These are phyloP conservation scores for Teratosphaeria gauchensis DNA, from an alignment of 2,329 filamentous ascomycete genomes.

Conservation along the genomic window DNA sequence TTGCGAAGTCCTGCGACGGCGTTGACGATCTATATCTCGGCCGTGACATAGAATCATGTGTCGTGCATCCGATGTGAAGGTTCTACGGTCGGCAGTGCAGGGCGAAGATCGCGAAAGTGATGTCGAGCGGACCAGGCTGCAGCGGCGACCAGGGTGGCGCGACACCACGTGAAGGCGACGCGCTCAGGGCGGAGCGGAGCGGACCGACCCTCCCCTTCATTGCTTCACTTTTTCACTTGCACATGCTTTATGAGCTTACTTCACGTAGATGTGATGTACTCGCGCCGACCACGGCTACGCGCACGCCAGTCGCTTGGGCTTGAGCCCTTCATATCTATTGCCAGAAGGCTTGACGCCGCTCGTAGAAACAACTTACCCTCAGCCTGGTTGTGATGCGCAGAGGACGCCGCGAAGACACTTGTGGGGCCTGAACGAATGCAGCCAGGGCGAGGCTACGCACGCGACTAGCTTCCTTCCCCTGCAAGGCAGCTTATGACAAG, in stretches of 20 bases:
- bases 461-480: no score
- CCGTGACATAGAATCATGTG: not conserved
- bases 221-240: not conserved
- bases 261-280: not conserved
- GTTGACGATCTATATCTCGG: not conserved
- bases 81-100: not conserved
- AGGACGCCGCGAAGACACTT: no score
- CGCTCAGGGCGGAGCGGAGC: not conserved
- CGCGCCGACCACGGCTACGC: no score
- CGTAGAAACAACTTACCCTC: no score
- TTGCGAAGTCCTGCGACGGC: not conserved
- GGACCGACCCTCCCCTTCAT: not conserved
- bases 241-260: no score
- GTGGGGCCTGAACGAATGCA: no score
- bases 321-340: no score
- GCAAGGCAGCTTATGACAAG: no score
- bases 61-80: not conserved
- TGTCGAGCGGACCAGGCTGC: not conserved
- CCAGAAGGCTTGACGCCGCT: no score
- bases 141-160: not conserved
- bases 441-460: no score
- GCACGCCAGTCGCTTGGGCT: no score
- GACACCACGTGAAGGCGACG: not conserved
- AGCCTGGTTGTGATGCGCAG: no score
- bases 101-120: not conserved